Percentiles rank a stretch among this genome's conserved stretches.
These are phyloP conservation scores for Solanum sitiens DNA, from an alignment of 257 asterid species.

Conservation along the genomic window DNA sequence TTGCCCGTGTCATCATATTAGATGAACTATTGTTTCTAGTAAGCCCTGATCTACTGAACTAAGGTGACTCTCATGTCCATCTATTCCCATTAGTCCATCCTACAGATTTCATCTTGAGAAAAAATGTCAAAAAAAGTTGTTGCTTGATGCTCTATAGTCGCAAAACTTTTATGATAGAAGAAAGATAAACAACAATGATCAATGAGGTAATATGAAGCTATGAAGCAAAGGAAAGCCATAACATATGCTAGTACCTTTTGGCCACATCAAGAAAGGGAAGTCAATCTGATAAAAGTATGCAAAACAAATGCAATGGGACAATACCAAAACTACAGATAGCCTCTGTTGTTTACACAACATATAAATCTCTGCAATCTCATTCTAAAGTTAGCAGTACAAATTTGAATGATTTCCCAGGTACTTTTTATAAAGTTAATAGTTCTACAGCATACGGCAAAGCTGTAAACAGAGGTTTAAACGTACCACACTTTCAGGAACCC, in stretches of 20 bases:
- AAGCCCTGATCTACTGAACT: background rate
- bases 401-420: background rate
- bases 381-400: background rate
- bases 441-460: background rate
- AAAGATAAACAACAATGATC: background rate
- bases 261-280: background rate
- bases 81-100: background rate
- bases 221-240: background rate
- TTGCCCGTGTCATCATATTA: background rate
- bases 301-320: background rate
- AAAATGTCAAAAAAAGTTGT: background rate
- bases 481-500: constrained; percentile 99
- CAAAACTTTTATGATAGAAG: background rate
- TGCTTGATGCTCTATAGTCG: background rate
- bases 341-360: background rate
- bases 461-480: constrained; percentile 7
- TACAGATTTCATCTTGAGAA: background rate
- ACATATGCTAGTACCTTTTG: background rate
- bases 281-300: background rate
- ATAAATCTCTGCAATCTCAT: background rate
- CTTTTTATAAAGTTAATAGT: background rate
- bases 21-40: background rate
- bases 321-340: background rate
- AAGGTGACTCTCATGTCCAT: background rate
- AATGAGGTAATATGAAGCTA: background rate